phyloP scores from a whole-genome alignment of 2,329 filamentous ascomycete species.

The Paramyrothecium roridum region DNA sequence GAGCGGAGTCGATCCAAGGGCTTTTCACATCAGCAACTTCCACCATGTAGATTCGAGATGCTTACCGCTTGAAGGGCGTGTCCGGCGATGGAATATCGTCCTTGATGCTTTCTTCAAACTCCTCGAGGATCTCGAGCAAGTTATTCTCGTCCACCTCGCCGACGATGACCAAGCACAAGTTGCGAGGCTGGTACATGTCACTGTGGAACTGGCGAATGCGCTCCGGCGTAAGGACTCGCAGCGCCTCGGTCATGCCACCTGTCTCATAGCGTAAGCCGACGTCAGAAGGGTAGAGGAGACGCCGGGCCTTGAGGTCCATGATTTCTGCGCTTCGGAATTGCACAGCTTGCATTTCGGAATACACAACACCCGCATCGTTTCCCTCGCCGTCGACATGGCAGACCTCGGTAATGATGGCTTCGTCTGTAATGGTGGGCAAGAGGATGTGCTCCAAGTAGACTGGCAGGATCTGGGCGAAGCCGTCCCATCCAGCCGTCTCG shows the following conservation, averaged over 20 bases:
- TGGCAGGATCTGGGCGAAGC: conserved; percentile 90
- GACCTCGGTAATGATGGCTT: conserved; percentile 91
- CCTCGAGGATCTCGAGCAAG: conserved; percentile 76
- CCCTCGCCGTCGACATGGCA: conserved; percentile 92
- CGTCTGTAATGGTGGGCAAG: conserved; percentile 86
- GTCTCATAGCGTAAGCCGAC: conserved; percentile 96
- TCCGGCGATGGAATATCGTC: conserved; percentile 74
- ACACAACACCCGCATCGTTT: conserved; percentile 94
- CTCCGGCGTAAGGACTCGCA: conserved; percentile 81
- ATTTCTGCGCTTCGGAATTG: conserved; percentile 82
- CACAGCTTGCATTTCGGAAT: conserved; percentile 97
- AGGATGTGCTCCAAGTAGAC: conserved; percentile 95
- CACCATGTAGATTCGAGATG: neutral
- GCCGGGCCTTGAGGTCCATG: conserved; percentile 79
- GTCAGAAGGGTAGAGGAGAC: conserved; percentile 81
- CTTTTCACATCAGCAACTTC: conserved; percentile 18
- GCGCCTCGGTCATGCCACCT: conserved; percentile 92
- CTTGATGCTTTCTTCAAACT: conserved; percentile 84
- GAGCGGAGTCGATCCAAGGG: conserved; percentile 87
- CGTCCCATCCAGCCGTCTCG: conserved; percentile 94
- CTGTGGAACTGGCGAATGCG: conserved; percentile 92
- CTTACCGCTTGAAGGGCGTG: conserved; percentile 68
- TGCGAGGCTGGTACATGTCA: conserved; percentile 97
- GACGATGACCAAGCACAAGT: conserved; percentile 86
- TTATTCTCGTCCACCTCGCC: conserved; percentile 84